These are phyloP conservation scores for Stachybotrys elegans DNA, from an alignment of 2,329 filamentous ascomycete genomes.

Conservation along the genomic window DNA sequence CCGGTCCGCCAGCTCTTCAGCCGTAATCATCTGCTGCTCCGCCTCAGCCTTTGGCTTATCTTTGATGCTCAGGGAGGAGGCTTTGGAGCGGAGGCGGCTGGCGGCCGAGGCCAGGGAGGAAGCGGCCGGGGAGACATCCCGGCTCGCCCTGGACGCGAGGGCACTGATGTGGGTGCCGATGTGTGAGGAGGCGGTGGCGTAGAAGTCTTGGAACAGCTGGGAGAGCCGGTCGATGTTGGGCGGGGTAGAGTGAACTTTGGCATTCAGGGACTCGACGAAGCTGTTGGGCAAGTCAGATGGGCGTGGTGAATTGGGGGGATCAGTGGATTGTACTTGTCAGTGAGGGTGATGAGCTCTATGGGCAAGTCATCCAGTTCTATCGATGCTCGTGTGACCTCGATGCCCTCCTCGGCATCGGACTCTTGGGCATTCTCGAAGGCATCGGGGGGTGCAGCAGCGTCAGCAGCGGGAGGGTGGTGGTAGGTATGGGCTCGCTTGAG, in stretches of 20 bases:
- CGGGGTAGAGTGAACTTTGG: constrained; percentile 80
- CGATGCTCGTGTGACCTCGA: constrained; percentile 47
- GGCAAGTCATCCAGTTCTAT: constrained; percentile 84
- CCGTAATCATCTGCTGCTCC: constrained; percentile 83
- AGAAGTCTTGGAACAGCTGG: constrained; percentile 92
- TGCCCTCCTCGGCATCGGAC: constrained; percentile 37
- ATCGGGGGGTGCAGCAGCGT: constrained; percentile 28
- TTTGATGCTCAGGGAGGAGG: constrained; percentile 48
- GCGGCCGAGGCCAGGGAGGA: constrained; percentile 52
- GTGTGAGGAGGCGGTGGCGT: constrained; percentile 71
- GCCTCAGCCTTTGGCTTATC: constrained; percentile 43
- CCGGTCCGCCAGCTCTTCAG: constrained; percentile 74
- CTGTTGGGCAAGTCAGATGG: constrained; percentile 36
- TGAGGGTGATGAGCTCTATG: constrained; percentile 86
- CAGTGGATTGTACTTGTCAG: constrained; percentile 56
- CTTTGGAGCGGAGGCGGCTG: constrained; percentile 51
- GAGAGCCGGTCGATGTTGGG: constrained; percentile 79
- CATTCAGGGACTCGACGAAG: constrained; percentile 85
- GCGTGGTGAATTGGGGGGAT: background rate
- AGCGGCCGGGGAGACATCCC: constrained; percentile 55
- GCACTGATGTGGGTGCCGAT: constrained; percentile 83
- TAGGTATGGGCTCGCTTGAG: constrained; percentile 44
- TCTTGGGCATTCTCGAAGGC: constrained; percentile 43
- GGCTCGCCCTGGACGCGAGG: constrained; percentile 68
- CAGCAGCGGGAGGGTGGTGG: constrained; percentile 31